Conservation (phyloP, 1,139 yeast species). For the Trichomonascaceae sp. region DNA sequence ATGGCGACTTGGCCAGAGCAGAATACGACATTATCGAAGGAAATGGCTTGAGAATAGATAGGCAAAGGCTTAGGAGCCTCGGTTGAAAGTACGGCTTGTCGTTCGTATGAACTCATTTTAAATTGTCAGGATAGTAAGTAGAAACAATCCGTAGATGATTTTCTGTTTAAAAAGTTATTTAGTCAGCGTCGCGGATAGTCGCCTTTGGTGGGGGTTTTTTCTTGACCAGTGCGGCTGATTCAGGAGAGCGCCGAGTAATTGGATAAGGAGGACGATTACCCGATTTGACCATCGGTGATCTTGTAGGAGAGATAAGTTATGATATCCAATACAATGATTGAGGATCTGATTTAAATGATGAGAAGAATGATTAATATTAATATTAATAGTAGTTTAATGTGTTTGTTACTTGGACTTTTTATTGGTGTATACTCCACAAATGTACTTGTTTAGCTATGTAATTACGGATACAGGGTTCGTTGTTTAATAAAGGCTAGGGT, state of each 20-base stretch:
- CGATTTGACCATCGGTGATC: not conserved
- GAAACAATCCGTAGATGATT: too few species aligned
- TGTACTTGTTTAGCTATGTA: too few species aligned
- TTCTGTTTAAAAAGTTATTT: not conserved
- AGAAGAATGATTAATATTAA: not conserved
- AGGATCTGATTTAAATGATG: too few species aligned
- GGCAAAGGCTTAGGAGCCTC: constrained; percentile 27
- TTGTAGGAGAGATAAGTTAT: too few species aligned
- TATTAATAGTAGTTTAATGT: not conserved
- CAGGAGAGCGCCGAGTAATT: not conserved
- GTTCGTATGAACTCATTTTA: constrained; percentile 5
- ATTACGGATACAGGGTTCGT: too few species aligned
- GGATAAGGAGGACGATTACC: not conserved
- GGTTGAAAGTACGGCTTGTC: constrained; percentile 20
- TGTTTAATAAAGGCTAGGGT: too few species aligned
- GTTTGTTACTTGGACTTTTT: too few species aligned
- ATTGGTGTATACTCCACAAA: too few species aligned
- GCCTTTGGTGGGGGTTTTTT: not conserved
- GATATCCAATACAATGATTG: too few species aligned
- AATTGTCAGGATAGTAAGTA: too few species aligned
- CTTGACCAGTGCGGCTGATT: not conserved
- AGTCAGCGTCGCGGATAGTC: not conserved
- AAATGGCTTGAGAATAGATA: constrained; percentile 43
- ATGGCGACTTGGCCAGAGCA: constrained; percentile 43
- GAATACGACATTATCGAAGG: constrained; percentile 46